Conservation (phyloP, 139 green algal species). For the Chlorella sp. region DNA sequence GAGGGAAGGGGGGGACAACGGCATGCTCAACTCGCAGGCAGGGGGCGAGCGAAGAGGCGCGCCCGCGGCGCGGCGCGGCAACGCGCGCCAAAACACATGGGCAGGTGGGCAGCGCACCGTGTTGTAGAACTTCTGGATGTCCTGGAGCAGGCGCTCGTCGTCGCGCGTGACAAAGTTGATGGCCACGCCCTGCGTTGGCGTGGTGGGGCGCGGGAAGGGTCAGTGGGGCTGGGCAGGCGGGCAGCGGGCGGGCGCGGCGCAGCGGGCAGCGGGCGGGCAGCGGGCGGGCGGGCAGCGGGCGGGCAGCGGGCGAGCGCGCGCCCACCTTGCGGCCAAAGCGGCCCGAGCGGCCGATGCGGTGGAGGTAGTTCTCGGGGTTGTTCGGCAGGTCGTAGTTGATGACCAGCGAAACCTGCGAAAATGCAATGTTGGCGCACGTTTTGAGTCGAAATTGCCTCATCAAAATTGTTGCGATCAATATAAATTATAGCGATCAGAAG, state of each 20-base stretch:
- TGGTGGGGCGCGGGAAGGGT: background rate
- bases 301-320: constrained; percentile 25
- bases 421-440: too few relatives aligned
- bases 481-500: too few relatives aligned
- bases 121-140: constrained; percentile 99
- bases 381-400: constrained; percentile 99
- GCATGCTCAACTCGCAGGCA: background rate
- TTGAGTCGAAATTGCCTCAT: too few relatives aligned
- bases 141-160: constrained; percentile 93
- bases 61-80: background rate
- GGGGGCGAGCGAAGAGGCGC: background rate
- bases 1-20: background rate
- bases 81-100: background rate
- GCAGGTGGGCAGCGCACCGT: constrained; percentile 59
- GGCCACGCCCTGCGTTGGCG: constrained; percentile 89
- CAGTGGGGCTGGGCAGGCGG: background rate
- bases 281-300: background rate
- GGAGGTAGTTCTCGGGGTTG: constrained; percentile 99
- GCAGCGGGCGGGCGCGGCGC: background rate
- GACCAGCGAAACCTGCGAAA: constrained; percentile 94
- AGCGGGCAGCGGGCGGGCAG: background rate
- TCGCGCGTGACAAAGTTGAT: constrained; percentile 99
- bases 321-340: constrained; percentile 92
- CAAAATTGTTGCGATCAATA: too few relatives aligned
- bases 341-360: constrained; percentile 96